Conservation (phyloP, 179 eudicot species). For the Beta macrorhiza region DNA sequence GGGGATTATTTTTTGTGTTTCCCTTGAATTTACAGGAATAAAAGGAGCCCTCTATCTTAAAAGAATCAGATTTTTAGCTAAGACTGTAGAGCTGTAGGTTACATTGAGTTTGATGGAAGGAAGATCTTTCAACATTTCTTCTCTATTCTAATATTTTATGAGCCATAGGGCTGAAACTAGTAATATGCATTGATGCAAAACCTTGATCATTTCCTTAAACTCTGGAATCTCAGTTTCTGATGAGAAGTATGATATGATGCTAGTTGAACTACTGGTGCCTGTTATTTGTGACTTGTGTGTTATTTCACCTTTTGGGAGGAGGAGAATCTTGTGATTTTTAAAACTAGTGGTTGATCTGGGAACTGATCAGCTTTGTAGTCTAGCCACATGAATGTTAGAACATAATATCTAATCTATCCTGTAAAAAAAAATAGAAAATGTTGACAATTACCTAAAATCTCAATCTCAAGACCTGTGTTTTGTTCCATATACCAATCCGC, state of each 20-base stretch:
- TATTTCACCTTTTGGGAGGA: neutral
- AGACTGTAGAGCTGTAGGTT: neutral
- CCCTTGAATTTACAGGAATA: neutral
- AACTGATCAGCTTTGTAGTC: neutral
- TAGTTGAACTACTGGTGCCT: neutral
- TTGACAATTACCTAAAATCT: neutral
- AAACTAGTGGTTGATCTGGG: neutral
- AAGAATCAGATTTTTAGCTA: neutral
- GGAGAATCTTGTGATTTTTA: neutral
- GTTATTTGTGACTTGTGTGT: neutral
- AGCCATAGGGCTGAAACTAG: neutral
- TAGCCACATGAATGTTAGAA: neutral
- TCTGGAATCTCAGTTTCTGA: neutral
- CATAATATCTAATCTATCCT: neutral
- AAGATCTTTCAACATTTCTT: neutral
- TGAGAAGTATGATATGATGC: neutral
- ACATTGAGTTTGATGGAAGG: neutral
- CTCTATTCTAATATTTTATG: neutral
- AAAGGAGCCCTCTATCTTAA: neutral
- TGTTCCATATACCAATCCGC: neutral
- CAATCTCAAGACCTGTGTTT: neutral
- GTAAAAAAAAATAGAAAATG: neutral
- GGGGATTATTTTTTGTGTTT: neutral
- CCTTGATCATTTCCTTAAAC: neutral
- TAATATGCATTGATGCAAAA: neutral